These are phyloP conservation scores for Pythium aristosporum DNA, from an alignment of 352 stramenopile species.

Conservation along the genomic window DNA sequence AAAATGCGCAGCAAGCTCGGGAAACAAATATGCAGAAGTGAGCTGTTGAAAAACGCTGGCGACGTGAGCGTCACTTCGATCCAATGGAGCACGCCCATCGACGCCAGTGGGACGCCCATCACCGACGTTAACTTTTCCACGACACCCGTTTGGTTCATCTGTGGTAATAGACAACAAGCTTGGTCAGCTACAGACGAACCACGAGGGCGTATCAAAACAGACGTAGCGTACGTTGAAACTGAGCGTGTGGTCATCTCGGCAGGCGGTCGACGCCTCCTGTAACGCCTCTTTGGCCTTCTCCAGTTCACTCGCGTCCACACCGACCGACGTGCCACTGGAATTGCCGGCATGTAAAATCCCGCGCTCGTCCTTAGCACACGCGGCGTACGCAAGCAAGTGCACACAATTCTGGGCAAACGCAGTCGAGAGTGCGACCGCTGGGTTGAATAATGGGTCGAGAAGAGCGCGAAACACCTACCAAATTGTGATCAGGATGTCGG, in stretches of 20 bases:
- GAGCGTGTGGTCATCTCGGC: slow-evolving; percentile 83
- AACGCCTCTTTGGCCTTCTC: slow-evolving; percentile 69
- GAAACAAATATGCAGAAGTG: slow-evolving; percentile 84
- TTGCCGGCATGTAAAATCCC: slow-evolving; percentile 59
- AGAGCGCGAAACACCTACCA: slow-evolving; percentile 73
- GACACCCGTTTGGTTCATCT: slow-evolving; percentile 87
- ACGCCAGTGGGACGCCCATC: slow-evolving; percentile 82
- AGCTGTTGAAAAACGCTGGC: slow-evolving; percentile 78
- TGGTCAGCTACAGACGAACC: no score
- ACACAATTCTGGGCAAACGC: slow-evolving; percentile 71
- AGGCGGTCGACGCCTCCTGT: slow-evolving; percentile 70
- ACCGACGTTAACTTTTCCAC: slow-evolving; percentile 76
- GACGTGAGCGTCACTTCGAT: slow-evolving; percentile 75
- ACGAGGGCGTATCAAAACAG: not conserved
- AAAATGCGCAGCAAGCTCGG: slow-evolving; percentile 76
- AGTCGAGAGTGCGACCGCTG: slow-evolving; percentile 54
- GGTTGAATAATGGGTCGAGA: slow-evolving; percentile 81
- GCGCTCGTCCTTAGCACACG: slow-evolving; percentile 73
- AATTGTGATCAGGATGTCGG: not conserved
- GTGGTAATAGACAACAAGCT: not conserved
- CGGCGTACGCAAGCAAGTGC: slow-evolving; percentile 69
- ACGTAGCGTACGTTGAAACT: slow-evolving; percentile 74
- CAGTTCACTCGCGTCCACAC: slow-evolving; percentile 52
- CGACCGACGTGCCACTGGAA: slow-evolving; percentile 17
- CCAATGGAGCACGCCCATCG: slow-evolving; percentile 85